Percentiles rank a stretch among this genome's conserved stretches.
phyloP scores from a whole-genome alignment of 345 rosid species.

The Euphorbia peplus region DNA sequence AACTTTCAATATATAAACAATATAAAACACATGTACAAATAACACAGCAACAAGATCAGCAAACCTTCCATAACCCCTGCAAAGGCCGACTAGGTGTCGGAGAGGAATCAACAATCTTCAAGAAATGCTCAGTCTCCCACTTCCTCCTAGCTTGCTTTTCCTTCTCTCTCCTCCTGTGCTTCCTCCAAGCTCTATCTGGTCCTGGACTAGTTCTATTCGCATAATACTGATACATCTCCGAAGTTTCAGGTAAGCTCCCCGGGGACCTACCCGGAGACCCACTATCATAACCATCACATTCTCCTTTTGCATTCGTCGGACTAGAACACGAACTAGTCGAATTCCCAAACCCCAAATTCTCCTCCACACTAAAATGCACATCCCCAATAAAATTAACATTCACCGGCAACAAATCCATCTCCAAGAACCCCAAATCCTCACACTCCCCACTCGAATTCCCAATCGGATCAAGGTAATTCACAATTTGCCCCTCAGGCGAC shows the following conservation, averaged over 20 bases:
- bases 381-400: slow-evolving; percentile 68
- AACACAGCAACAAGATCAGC: background rate
- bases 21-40: background rate
- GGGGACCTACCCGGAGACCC: slow-evolving; percentile 35
- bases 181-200: slow-evolving; percentile 53
- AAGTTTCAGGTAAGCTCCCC: slow-evolving; percentile 56
- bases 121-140: slow-evolving; percentile 84
- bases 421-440: slow-evolving; percentile 24
- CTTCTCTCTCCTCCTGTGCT: slow-evolving; percentile 76
- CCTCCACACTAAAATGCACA: slow-evolving; percentile 66
- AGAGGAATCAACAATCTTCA: slow-evolving; percentile 63
- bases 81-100: slow-evolving; percentile 64
- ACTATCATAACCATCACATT: slow-evolving; percentile 27
- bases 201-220: slow-evolving; percentile 74
- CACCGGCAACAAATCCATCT: slow-evolving; percentile 49
- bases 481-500: slow-evolving; percentile 50
- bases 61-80: slow-evolving; percentile 94
- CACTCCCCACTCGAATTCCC: slow-evolving; percentile 33
- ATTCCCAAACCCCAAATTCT: slow-evolving; percentile 33
- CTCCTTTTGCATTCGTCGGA: slow-evolving; percentile 32
- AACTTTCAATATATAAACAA: background rate
- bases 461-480: slow-evolving; percentile 50
- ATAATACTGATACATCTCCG: slow-evolving; percentile 69
- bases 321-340: slow-evolving; percentile 42
- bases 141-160: slow-evolving; percentile 60